Evolutionary conservation across 1,284 basidiomycete genomes (phyloP), one percentile per base, ranked within the genome.

Genomic region (Trichosporon coremiiforme): DNA sequence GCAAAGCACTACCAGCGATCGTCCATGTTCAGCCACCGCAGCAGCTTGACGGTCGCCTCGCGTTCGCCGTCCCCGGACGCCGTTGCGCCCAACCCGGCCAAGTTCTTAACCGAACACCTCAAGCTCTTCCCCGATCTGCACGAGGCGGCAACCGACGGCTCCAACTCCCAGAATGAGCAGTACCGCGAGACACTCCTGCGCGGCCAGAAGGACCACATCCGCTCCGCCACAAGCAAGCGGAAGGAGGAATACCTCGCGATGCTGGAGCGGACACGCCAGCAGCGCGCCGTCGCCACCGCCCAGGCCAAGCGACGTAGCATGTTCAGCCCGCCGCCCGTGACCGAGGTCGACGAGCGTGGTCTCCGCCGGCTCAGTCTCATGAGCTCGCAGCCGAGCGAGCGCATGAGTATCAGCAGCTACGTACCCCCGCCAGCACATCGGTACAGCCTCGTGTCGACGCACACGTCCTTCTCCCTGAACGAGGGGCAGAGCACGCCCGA

Each of bases 311-410:
- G 57, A 13, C 13, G 17, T 5, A 62, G 57, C 31, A 62, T 62
- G 57, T 62, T 62, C 57, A 35, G 31, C 31, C 57, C 57, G 15
- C 57, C 57, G 57, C 57, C 57, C 17, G 57, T 62, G 15, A 33
- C 57, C 57, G 57, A 62, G 57, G 57, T 62, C 57, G 57, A 62
- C 57, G 57, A 62, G 57, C 57, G 57, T 31, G 57, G 57, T 4
- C 57, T 62, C 29, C 57, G 57, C 15, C 57, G 57, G 15, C 57
- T 62, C 29, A 62, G 57, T 29, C 57, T 62, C 57, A 62, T 62
- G 57, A 62, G 57, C 33, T 62, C 57, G 57, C 57, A 62, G 57
- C 57, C 12, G 15, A 35, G 31, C 31, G 57, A 62, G 15, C 31
- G 57, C 29, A 13, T 13, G 17, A 33, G 57, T 29, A 17, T 62